phyloP scores from a whole-genome alignment of 2,329 filamentous ascomycete genomes.

The Alternaria rosae region DNA sequence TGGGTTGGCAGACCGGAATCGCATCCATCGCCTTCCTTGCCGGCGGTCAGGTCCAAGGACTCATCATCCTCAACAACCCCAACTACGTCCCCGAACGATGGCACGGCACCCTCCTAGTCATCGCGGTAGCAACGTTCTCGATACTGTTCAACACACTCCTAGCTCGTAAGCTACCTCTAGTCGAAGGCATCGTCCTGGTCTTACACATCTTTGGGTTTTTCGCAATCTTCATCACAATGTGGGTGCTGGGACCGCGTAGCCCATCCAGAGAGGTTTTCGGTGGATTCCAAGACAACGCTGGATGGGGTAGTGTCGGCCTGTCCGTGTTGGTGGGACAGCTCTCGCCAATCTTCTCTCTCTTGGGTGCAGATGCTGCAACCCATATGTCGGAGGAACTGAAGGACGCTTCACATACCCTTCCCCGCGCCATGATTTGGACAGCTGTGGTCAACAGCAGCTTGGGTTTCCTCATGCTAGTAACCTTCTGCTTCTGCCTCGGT shows the following conservation, averaged over 20 bases:
- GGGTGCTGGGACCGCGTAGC: constrained; percentile 37
- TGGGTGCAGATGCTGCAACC: constrained; percentile 40
- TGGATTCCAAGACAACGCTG: constrained; percentile 35
- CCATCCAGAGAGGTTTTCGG: constrained; percentile 32
- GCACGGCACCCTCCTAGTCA: constrained; percentile 60
- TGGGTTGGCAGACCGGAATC: constrained; percentile 52
- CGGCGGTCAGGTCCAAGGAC: constrained; percentile 41
- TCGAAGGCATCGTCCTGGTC: constrained; percentile 57
- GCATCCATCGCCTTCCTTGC: constrained; percentile 42
- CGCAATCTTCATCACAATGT: constrained; percentile 52
- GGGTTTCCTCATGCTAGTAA: constrained; percentile 50
- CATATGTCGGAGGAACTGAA: constrained; percentile 46
- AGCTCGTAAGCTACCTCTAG: constrained; percentile 53
- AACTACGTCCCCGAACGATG: constrained; percentile 52
- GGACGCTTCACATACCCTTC: constrained; percentile 45
- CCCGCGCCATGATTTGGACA: constrained; percentile 53
- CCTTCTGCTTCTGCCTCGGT: constrained; percentile 37
- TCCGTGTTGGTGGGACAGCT: constrained; percentile 35
- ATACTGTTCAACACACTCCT: constrained; percentile 56
- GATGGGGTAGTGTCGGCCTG: constrained; percentile 35
- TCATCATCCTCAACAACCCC: constrained; percentile 50
- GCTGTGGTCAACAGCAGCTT: constrained; percentile 48
- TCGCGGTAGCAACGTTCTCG: constrained; percentile 51
- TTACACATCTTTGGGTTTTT: constrained; percentile 61
- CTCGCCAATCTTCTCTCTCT: constrained; percentile 29